Conservation (phyloP, 768 basidiomycete genomes). For the Lanmaoa pseudosensibilis region DNA sequence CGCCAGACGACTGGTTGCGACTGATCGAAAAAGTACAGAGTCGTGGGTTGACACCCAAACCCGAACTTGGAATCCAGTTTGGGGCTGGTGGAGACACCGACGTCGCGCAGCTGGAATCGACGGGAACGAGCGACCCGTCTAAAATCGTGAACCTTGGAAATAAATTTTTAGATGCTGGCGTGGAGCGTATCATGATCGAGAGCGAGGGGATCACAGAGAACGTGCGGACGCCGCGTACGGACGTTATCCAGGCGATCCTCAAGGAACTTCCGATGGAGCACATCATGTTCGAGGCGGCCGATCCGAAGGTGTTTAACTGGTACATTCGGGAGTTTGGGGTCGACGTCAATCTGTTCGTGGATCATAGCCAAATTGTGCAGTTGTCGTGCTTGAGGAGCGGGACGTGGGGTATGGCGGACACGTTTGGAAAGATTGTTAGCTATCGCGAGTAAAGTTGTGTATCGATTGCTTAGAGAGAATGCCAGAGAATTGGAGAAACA, state of each 20-base stretch:
- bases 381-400: constrained; percentile 44
- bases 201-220: constrained; percentile 50
- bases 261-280: constrained; percentile 41
- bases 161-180: constrained; percentile 41
- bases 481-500: no score
- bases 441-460: constrained; percentile 26
- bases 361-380: constrained; percentile 47
- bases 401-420: constrained; percentile 46
- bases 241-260: constrained; percentile 43
- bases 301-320: constrained; percentile 45
- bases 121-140: constrained; percentile 31
- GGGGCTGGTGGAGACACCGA: constrained; percentile 45
- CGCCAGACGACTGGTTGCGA: constrained; percentile 42
- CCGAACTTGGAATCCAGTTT: constrained; percentile 47
- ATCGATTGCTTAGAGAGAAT: not conserved
- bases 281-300: constrained; percentile 49
- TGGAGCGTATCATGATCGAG: constrained; percentile 48
- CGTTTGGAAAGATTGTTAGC: constrained; percentile 45
- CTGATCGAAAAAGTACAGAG: constrained; percentile 41
- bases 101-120: constrained; percentile 39
- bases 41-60: constrained; percentile 44
- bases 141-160: constrained; percentile 40
- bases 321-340: constrained; percentile 46
- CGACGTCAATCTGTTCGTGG: constrained; percentile 44
- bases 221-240: constrained; percentile 42